Conservation (phyloP, 176 grass and related monocot genomes). For the Puya raimondii region DNA sequence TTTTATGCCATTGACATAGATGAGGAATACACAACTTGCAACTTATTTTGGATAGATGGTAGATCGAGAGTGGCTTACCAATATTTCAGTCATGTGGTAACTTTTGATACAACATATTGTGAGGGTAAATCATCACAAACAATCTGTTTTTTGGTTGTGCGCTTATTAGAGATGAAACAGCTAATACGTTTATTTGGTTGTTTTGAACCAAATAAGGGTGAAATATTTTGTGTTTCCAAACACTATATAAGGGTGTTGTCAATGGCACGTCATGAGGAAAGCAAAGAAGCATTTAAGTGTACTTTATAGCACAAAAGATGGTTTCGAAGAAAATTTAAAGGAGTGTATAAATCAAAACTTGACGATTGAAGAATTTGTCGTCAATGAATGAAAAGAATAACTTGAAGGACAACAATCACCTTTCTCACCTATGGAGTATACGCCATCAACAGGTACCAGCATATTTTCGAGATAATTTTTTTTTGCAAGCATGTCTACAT, state of each 20-base stretch:
- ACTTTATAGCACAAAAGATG: too few relatives aligned
- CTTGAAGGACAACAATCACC: background rate
- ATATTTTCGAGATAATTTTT: too few relatives aligned
- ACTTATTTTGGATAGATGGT: slow-evolving; percentile 15
- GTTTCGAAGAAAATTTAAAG: too few relatives aligned
- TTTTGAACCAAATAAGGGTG: background rate
- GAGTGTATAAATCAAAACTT: too few relatives aligned
- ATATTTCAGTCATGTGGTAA: slow-evolving; percentile 7
- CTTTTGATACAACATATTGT: slow-evolving; percentile 8
- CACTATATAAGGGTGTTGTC: too few relatives aligned
- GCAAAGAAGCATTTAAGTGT: background rate
- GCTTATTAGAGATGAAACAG: too few relatives aligned
- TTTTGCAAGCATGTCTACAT: too few relatives aligned
- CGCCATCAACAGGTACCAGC: too few relatives aligned
- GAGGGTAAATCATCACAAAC: slow-evolving; percentile 1
- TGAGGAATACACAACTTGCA: background rate
- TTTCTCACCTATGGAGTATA: background rate
- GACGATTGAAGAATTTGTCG: too few relatives aligned
- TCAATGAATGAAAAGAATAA: background rate
- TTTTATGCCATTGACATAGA: background rate
- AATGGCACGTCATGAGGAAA: background rate
- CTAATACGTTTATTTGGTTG: background rate
- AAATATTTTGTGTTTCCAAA: background rate
- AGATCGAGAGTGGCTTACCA: background rate
- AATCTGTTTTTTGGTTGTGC: too few relatives aligned